Evolutionary conservation across 306 rosid species (phyloP), one percentile per base, ranked within the genome.

Genomic region (Clitoria ternatea): DNA sequence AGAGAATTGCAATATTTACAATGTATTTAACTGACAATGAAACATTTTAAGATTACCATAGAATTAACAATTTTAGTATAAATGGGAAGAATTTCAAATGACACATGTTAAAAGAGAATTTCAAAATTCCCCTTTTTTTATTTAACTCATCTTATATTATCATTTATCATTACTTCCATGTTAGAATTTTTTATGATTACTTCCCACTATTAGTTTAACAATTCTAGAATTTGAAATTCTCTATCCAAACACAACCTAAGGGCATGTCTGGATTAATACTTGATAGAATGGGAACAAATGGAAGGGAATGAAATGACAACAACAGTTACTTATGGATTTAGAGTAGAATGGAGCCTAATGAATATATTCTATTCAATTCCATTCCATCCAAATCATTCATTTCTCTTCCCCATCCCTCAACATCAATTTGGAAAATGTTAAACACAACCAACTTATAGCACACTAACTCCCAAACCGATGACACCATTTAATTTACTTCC

Each of bases 181-280:
- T n/a, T n/a, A n/a, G n/a, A n/a, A n/a, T n/a, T n/a, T n/a, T n/a
- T n/a, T n/a, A n/a, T n/a, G n/a, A n/a, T n/a, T n/a, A n/a, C n/a
- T n/a, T n/a, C n/a, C n/a, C n/a, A n/a, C n/a, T n/a, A n/a, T n/a
- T n/a, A n/a, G n/a, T n/a, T n/a, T n/a, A n/a, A n/a, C n/a, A n/a
- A n/a, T n/a, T n/a, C n/a, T n/a, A n/a, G n/a, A n/a, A n/a, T n/a
- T n/a, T n/a, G n/a, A n/a, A n/a, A n/a, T n/a, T n/a, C n/a, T n/a
- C n/a, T n/a, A 32, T 63, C 47, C 59, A 45, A 50, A 81, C 26
- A 32, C 60, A 66, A 74, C 61, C 15, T 14, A 53, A 29, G 32
- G 26, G 23, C 12, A 17, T 11, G 43, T 8, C 62, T 17, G 22
- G 1, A 26, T 26, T 18, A 27, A 22, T 23, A 45, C 23, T 14